A percentile compares a stretch with the other conserved stretches of the same genome.
phyloP scores from a whole-genome alignment of 208 protist genomes.

The Acanthamoeba castellanii region DNA sequence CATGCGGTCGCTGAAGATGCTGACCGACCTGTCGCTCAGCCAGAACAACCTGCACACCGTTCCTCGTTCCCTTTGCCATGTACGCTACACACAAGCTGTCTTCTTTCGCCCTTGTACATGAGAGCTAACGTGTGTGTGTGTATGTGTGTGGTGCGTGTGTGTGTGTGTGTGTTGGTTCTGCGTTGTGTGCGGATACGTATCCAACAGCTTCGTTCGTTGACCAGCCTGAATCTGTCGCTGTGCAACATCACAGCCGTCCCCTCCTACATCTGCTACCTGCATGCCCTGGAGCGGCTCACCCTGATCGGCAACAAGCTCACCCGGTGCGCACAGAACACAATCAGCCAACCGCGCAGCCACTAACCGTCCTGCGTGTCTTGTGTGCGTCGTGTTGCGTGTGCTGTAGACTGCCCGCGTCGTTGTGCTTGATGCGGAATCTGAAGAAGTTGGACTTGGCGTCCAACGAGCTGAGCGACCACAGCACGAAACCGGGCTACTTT shows the following conservation, averaged over 20 bases:
- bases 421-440: conserved; percentile 12
- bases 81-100: not conserved
- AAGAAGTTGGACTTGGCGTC: not conserved
- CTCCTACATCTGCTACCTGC: conserved; percentile 5
- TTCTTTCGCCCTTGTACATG: too few relatives aligned
- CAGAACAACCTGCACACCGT: conserved; percentile 7
- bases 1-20: not conserved
- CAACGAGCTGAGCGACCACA: not conserved
- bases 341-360: too few relatives aligned
- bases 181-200: too few relatives aligned
- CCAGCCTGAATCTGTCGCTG: conserved; percentile 13
- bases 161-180: too few relatives aligned
- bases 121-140: too few relatives aligned
- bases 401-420: not conserved
- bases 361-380: not conserved
- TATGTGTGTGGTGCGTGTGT: too few relatives aligned
- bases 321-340: not conserved
- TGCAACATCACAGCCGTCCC: conserved; percentile 1
- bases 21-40: not conserved
- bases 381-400: not conserved
- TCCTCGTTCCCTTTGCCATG: not conserved
- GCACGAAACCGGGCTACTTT: conserved; percentile 19
- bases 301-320: conserved; percentile 17
- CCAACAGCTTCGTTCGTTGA: not conserved
- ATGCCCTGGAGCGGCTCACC: not conserved